These are phyloP conservation scores for Suhomyces atakaporum DNA, from an alignment of 1,139 yeast species.

Conservation along the genomic window DNA sequence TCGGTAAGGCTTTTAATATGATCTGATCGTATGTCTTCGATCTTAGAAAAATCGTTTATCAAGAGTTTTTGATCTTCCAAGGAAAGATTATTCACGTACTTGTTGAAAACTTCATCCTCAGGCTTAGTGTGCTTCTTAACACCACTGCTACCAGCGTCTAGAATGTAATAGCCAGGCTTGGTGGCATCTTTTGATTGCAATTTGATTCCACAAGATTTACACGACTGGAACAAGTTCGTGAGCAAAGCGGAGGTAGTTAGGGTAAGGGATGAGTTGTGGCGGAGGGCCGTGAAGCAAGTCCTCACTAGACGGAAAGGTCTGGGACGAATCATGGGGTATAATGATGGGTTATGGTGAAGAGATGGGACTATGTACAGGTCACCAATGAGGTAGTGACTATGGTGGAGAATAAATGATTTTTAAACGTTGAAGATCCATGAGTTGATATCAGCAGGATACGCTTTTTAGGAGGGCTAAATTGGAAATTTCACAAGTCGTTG, in stretches of 20 bases:
- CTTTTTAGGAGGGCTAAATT: no score
- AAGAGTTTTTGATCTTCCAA: slow-evolving; percentile 31
- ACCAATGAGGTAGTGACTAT: no score
- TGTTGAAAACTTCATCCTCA: slow-evolving; percentile 28
- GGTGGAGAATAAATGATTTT: no score
- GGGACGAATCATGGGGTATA: no score
- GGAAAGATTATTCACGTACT: slow-evolving; percentile 20
- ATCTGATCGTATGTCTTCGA: slow-evolving; percentile 3
- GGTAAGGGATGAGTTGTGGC: slow-evolving; percentile 5
- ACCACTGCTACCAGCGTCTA: slow-evolving; percentile 11
- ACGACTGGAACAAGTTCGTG: slow-evolving; percentile 20
- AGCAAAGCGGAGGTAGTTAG: slow-evolving; percentile 16
- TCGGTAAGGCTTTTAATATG: slow-evolving; percentile 9
- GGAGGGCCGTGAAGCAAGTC: neutral
- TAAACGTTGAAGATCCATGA: no score
- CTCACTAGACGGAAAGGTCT: neutral
- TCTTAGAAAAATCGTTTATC: slow-evolving; percentile 18
- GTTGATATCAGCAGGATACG: no score
- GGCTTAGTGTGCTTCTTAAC: slow-evolving; percentile 13
- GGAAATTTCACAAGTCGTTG: no score
- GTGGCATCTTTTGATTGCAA: slow-evolving; percentile 42
- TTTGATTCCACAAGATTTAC: slow-evolving; percentile 53
- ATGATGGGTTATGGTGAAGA: no score
- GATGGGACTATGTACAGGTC: no score
- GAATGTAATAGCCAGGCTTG: slow-evolving; percentile 44